Conservation (phyloP, 2,329 filamentous ascomycete species). For the Calonectria leucothoes region DNA sequence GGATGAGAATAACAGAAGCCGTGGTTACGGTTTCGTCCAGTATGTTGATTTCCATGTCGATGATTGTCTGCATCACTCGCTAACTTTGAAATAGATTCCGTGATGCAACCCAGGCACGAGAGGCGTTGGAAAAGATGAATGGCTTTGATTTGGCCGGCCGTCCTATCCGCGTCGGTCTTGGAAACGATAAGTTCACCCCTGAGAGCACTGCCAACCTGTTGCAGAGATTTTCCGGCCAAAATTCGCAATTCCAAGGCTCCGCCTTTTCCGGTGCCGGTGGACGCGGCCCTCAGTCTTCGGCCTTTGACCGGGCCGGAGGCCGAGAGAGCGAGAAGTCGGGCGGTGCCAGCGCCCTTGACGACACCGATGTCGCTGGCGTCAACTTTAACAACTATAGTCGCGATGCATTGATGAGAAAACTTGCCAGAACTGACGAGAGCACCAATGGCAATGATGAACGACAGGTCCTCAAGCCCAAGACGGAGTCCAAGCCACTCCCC, state of each 20-base stretch:
- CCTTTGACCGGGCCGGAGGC: conserved; percentile 91
- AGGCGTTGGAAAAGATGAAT: conserved; percentile 99
- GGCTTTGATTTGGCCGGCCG: conserved; percentile 97
- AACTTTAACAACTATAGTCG: conserved; percentile 99
- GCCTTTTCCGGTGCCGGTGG: conserved; percentile 91
- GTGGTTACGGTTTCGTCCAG: conserved; percentile 99
- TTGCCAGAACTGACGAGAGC: conserved; percentile 92
- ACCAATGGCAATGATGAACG: conserved; percentile 74
- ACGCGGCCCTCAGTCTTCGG: conserved; percentile 84
- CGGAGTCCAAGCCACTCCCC: conserved; percentile 80
- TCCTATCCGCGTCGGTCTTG: conserved; percentile 97
- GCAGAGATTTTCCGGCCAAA: conserved; percentile 89
- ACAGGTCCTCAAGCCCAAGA: conserved; percentile 81
- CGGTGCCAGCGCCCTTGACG: conserved; percentile 93
- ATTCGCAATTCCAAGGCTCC: conserved; percentile 85
- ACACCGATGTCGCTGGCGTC: conserved; percentile 96
- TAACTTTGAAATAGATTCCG: conserved; percentile 74
- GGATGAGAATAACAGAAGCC: conserved; percentile 89
- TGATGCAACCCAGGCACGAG: conserved; percentile 89
- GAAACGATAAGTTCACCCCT: conserved; percentile 99
- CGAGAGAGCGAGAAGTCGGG: conserved; percentile 91
- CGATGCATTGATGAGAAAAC: conserved; percentile 98
- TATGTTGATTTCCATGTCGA: conserved; percentile 62
- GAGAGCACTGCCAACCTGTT: conserved; percentile 94
- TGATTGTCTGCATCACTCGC: conserved; percentile 25